These are phyloP conservation scores for Cladophialophora psammophila DNA, from an alignment of 2,329 filamentous ascomycete genomes.

Conservation along the genomic window DNA sequence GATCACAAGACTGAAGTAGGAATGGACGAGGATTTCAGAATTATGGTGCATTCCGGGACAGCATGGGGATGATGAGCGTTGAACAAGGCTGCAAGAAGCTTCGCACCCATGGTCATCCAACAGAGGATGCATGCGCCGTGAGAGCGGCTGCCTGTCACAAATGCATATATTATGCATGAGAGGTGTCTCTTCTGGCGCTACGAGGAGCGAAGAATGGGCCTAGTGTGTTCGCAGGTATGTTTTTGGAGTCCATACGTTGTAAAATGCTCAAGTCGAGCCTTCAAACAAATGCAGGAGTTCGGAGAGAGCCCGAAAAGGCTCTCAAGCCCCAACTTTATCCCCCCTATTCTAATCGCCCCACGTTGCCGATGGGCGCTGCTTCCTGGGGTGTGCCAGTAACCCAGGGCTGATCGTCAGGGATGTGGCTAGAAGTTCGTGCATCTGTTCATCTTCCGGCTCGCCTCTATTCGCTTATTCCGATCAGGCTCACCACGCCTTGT, in stretches of 20 bases:
- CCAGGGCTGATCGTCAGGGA: constrained; percentile 8
- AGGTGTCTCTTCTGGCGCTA: neutral
- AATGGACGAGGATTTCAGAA: constrained; percentile 1
- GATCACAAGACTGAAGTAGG: neutral
- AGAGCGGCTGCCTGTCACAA: constrained; percentile 2
- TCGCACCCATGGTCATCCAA: neutral
- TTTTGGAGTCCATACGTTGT: neutral
- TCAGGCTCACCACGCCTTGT: neutral
- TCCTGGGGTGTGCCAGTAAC: neutral
- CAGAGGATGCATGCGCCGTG: constrained; percentile 6
- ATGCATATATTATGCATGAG: constrained; percentile 4
- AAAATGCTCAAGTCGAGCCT: neutral
- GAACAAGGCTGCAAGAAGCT: neutral
- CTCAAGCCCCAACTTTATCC: neutral
- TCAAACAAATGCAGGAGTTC: neutral
- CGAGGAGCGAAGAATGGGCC: neutral
- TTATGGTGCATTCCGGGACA: neutral
- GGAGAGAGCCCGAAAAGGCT: neutral
- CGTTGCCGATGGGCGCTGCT: neutral
- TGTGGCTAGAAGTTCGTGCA: constrained; percentile 7
- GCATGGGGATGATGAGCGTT: neutral
- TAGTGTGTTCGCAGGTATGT: constrained; percentile 1
- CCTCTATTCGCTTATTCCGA: constrained; percentile 22
- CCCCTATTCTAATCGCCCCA: neutral
- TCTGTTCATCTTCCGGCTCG: constrained; percentile 19